phyloP scores from a whole-genome alignment of 2,329 filamentous ascomycete genomes.

The Aureobasidium sp. region DNA sequence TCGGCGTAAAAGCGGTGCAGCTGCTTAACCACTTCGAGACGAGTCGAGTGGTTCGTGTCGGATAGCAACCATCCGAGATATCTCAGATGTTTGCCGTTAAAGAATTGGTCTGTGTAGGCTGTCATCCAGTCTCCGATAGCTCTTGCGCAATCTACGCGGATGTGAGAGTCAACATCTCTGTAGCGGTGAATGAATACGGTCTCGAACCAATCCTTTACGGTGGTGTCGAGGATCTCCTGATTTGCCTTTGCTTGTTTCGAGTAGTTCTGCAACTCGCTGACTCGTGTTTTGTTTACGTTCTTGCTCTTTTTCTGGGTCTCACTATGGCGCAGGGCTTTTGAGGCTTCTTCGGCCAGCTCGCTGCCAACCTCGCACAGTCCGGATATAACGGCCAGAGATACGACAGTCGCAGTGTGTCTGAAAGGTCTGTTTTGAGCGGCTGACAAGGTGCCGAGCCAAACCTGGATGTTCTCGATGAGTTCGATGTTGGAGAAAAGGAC shows the following conservation, averaged over 20 bases:
- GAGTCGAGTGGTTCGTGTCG: constrained; percentile 77
- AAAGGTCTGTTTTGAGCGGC: constrained; percentile 90
- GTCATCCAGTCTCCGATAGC: constrained; percentile 92
- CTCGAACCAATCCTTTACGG: constrained; percentile 89
- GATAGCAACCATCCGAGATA: constrained; percentile 98
- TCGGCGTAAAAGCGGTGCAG: constrained; percentile 82
- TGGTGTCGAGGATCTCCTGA: constrained; percentile 73
- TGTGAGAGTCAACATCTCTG: constrained; percentile 90
- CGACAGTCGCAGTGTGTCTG: constrained; percentile 91
- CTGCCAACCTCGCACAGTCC: constrained; percentile 79
- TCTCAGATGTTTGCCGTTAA: constrained; percentile 89
- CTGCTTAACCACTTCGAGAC: constrained; percentile 89
- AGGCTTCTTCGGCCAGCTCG: constrained; percentile 75
- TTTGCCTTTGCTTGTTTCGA: constrained; percentile 76
- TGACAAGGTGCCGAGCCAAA: constrained; percentile 93
- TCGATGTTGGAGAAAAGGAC: constrained; percentile 79
- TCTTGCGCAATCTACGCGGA: constrained; percentile 88
- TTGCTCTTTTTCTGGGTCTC: constrained; percentile 80
- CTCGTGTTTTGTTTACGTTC: constrained; percentile 80
- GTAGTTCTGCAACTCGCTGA: constrained; percentile 76
- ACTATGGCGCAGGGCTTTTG: constrained; percentile 80
- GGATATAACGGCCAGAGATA: constrained; percentile 82
- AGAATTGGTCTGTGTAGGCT: constrained; percentile 85
- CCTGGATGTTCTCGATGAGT: constrained; percentile 87
- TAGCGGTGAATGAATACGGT: constrained; percentile 96